These are phyloP conservation scores for Millerozyma acaciae DNA, from an alignment of 805 yeast species.

Conservation along the genomic window DNA sequence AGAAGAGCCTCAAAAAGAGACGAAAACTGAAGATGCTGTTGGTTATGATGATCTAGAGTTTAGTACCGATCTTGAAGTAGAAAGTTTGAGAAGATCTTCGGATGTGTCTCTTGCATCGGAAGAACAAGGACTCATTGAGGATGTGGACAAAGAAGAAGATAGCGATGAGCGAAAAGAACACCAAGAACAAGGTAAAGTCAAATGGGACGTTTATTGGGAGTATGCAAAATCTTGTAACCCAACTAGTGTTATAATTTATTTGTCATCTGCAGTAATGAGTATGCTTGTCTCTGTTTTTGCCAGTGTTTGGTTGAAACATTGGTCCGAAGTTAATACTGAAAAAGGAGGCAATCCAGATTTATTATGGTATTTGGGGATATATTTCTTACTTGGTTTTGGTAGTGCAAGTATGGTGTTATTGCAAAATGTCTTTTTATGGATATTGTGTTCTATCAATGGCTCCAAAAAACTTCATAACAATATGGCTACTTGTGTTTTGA, in stretches of 20 bases:
- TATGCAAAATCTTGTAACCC: constrained; percentile 89
- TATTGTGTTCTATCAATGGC: constrained; percentile 77
- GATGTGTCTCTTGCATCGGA: constrained; percentile 40
- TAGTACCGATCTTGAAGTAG: constrained; percentile 27
- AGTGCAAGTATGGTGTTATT: constrained; percentile 42
- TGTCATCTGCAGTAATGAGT: constrained; percentile 52
- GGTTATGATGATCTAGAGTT: constrained; percentile 29
- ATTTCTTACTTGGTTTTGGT: constrained; percentile 68
- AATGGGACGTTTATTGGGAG: constrained; percentile 75
- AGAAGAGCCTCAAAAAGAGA: constrained; percentile 13
- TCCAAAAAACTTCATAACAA: constrained; percentile 69
- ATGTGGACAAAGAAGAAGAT: constrained; percentile 34
- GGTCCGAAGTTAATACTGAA: constrained; percentile 87
- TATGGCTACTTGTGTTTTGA: constrained; percentile 68
- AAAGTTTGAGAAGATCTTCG: constrained; percentile 60
- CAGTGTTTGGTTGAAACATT: constrained; percentile 91
- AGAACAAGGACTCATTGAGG: constrained; percentile 26
- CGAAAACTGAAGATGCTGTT: constrained; percentile 12
- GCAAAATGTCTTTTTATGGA: constrained; percentile 71
- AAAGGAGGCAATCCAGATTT: constrained; percentile 70
- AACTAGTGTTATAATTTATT: constrained; percentile 53
- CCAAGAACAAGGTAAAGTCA: constrained; percentile 89
- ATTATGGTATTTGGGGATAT: constrained; percentile 68
- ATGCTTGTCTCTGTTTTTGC: constrained; percentile 62
- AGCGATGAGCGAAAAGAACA: constrained; percentile 60